Conservation (phyloP, 371 early-diverging fungal species). For the Lichtheimia hyalospora region DNA sequence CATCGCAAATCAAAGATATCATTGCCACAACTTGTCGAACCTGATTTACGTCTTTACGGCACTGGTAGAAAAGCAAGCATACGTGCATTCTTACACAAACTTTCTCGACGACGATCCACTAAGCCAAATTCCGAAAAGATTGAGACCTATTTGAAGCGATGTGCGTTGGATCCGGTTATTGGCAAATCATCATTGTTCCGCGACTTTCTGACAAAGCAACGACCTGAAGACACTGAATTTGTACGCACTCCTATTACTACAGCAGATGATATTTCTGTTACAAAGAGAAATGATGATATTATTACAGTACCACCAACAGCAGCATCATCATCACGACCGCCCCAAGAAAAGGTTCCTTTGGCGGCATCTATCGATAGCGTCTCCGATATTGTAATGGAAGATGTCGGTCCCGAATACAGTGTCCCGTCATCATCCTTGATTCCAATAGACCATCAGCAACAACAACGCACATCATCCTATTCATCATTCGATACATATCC, state of each 20-base stretch:
- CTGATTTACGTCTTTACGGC: slow-evolving; percentile 13
- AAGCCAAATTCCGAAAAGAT: slow-evolving; percentile 47
- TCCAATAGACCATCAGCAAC: too few relatives aligned
- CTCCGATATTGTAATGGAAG: background rate
- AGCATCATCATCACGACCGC: too few relatives aligned
- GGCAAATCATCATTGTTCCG: slow-evolving; percentile 40
- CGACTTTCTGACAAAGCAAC: slow-evolving; percentile 46
- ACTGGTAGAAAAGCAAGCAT: slow-evolving; percentile 19
- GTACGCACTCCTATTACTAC: background rate
- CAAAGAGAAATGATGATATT: background rate
- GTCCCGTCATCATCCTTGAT: too few relatives aligned
- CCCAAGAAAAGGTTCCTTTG: too few relatives aligned
- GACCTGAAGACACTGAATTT: slow-evolving; percentile 38
- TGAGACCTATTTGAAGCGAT: slow-evolving; percentile 39
- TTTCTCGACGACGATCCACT: slow-evolving; percentile 17
- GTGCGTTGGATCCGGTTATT: slow-evolving; percentile 33
- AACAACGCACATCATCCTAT: too few relatives aligned
- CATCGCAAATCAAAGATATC: slow-evolving; percentile 31
- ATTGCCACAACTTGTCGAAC: slow-evolving; percentile 13
- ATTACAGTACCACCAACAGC: too few relatives aligned
- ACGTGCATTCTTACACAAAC: slow-evolving; percentile 20
- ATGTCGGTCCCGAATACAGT: background rate
- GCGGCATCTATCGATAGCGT: background rate
- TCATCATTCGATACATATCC: too few relatives aligned
- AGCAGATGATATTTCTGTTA: too few relatives aligned